These are phyloP conservation scores for Ormosia emarginata DNA, from an alignment of 306 rosid species.

Conservation along the genomic window DNA sequence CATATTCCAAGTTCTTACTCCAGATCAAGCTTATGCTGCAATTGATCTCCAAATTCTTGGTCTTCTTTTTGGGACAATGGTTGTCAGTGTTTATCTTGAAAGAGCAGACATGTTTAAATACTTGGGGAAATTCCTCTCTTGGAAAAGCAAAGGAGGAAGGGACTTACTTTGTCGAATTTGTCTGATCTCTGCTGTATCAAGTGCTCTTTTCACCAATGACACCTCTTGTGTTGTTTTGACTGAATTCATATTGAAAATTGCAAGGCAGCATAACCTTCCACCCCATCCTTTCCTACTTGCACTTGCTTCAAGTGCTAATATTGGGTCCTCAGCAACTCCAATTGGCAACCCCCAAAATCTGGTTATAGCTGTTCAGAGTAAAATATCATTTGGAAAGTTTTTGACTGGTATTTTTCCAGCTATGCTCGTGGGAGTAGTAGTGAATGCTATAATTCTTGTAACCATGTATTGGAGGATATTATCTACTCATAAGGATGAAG, in stretches of 20 bases:
- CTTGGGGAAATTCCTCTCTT: conserved; percentile 72
- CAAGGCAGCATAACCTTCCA: conserved; percentile 82
- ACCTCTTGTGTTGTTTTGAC: conserved; percentile 87
- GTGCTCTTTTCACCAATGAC: conserved; percentile 88
- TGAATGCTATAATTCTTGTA: conserved; percentile 60
- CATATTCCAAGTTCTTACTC: conserved; percentile 52
- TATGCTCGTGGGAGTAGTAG: conserved; percentile 63
- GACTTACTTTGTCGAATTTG: conserved; percentile 80
- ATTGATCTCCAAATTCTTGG: conserved; percentile 88
- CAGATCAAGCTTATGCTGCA: conserved; percentile 72
- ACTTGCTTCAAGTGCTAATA: conserved; percentile 87
- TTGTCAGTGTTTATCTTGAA: conserved; percentile 87
- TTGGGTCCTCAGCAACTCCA: conserved; percentile 88
- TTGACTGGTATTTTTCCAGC: conserved; percentile 75
- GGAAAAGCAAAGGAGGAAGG: conserved; percentile 83
- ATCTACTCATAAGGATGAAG: conserved; percentile 56
- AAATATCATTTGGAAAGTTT: conserved; percentile 63
- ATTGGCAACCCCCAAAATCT: conserved; percentile 94
- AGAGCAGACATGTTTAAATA: conserved; percentile 89
- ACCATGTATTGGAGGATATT: conserved; percentile 60
- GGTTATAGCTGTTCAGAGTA: conserved; percentile 75
- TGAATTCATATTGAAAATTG: conserved; percentile 79
- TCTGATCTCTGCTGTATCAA: conserved; percentile 74
- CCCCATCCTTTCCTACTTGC: conserved; percentile 92
- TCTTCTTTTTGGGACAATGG: conserved; percentile 94